Base-by-base conservation (phyloP, 768 basidiomycete genomes). In the Lyophyllum semitale region DNA sequence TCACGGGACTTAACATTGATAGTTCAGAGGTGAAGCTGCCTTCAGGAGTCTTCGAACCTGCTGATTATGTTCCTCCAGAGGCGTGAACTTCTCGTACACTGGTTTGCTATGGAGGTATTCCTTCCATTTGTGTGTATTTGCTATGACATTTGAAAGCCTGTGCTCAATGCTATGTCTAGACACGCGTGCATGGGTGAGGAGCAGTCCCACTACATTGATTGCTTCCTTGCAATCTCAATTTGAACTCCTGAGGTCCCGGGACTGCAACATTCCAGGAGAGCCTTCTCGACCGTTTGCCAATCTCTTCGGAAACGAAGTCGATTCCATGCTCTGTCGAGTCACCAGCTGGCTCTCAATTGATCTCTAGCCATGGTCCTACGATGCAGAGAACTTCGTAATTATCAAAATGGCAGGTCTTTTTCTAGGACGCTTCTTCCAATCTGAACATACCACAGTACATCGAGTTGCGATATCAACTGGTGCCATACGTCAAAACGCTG, bases 21-120 rank as follows among this genome's bases (percentile, higher is more conserved):
- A 67, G 64, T 4, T 63, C 64, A 18, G 58, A 51, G 37, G 70
- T 68, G 33, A 48, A 60, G 57, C 18, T 20, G 45, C 8, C 27
- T 11, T 20, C n/a, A 4, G 13, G 27, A 22, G 11, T 22, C 32
- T 8, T 37, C n/a, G n/a, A 11, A 13, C 12, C 23, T 50, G 51
- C 48, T 44, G 17, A 20, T 18, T 5, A 7, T 23, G 2, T 50
- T 6, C 17, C 22, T 30, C 26, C 43, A 73, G 71, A 70, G 70
- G 15, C 59, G 62, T 35, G 68, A 73, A 35, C 38, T 73, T 32
- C 72, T 71, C 38, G 72, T 73, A 17, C 52, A 71, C 51, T 73
- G 72, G 72, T 63, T 73, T 38, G 59, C 63, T 7, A 71, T 72
- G 70, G 72, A 71, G 11, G 67, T 69, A 13, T 73, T 73, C 54